phyloP scores from a whole-genome alignment of 257 asterid species.

The Solanum sejunctum region DNA sequence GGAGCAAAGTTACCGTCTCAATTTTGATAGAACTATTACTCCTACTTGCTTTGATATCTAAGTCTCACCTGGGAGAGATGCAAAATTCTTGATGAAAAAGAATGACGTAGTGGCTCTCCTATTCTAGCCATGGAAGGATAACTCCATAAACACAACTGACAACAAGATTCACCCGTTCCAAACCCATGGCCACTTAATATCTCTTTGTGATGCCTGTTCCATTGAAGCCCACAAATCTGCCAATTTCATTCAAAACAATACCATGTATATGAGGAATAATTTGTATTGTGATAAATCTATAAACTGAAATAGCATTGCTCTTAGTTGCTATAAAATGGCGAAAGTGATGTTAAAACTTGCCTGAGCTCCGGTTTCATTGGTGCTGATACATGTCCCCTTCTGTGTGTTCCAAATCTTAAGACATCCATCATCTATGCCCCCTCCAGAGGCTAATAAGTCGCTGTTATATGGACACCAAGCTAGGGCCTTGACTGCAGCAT shows the following conservation, averaged over 20 bases:
- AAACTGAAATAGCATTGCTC: background rate
- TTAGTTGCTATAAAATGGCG: background rate
- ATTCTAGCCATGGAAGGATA: slow-evolving; percentile 66
- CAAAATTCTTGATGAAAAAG: slow-evolving; percentile 35
- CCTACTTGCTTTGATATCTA: background rate
- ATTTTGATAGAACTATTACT: background rate
- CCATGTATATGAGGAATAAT: background rate
- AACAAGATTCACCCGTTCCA: slow-evolving; percentile 15
- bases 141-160: slow-evolving; percentile 57
- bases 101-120: slow-evolving; percentile 17
- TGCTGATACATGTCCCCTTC: slow-evolving; percentile 45
- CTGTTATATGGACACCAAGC: slow-evolving; percentile 73
- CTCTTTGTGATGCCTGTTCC: slow-evolving; percentile 72
- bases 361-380: slow-evolving; percentile 51
- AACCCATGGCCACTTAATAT: slow-evolving; percentile 64
- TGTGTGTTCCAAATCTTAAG: slow-evolving; percentile 60
- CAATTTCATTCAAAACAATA: background rate
- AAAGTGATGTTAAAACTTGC: slow-evolving; percentile 10
- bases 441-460: slow-evolving; percentile 69
- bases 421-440: slow-evolving; percentile 45
- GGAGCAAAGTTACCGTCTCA: background rate
- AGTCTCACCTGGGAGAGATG: slow-evolving; percentile 54
- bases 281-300: background rate
- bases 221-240: slow-evolving; percentile 57
- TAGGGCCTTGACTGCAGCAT: slow-evolving; percentile 73